Evolutionary conservation across 2,329 filamentous ascomycete genomes (phyloP).

Genomic region (Mycosphaerelloides madeirae): DNA sequence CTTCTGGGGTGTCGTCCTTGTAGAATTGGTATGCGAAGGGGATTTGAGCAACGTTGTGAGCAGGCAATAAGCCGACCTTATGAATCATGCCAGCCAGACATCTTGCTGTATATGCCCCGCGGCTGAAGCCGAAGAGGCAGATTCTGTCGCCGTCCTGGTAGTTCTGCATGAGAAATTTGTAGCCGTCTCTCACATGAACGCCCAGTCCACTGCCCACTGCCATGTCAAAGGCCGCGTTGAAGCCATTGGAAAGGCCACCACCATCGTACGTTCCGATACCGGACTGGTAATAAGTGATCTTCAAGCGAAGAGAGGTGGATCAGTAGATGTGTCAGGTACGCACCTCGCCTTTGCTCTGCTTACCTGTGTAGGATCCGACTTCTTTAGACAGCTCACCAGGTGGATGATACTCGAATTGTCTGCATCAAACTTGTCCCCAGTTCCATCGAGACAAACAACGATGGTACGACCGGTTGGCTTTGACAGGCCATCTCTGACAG

Average conservation of each 20-base stretch:
- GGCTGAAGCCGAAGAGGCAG: conserved; percentile 17
- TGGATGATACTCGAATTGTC: conserved; percentile 46
- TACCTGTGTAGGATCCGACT: conserved; percentile 38
- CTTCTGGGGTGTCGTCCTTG: conserved; percentile 37
- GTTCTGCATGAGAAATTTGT: conserved; percentile 42
- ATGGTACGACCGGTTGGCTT: conserved; percentile 30
- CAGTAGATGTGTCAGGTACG: no score
- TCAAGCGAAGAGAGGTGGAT: no score
- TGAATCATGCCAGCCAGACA: conserved; percentile 45
- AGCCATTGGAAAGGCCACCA: conserved; percentile 36
- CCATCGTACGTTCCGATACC: conserved; percentile 45
- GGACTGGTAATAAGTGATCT: conserved; percentile 41
- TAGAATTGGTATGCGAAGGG: conserved; percentile 44
- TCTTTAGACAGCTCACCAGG: conserved; percentile 42
- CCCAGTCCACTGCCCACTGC: conserved; percentile 42
- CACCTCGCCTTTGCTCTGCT: no score
- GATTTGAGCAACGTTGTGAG: conserved; percentile 36
- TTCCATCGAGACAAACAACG: conserved; percentile 43
- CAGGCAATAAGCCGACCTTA: conserved; percentile 37
- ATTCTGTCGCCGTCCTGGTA: conserved; percentile 23
- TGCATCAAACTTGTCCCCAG: conserved; percentile 33
- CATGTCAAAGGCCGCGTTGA: conserved; percentile 41
- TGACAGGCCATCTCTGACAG: conserved; percentile 23
- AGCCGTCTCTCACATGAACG: conserved; percentile 31
- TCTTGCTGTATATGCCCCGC: conserved; percentile 45